Percentiles rank a stretch among this genome's conserved stretches.
Conservation (phyloP, 2,329 filamentous ascomycete genomes). For the Pseudogymnoascus sp. region DNA sequence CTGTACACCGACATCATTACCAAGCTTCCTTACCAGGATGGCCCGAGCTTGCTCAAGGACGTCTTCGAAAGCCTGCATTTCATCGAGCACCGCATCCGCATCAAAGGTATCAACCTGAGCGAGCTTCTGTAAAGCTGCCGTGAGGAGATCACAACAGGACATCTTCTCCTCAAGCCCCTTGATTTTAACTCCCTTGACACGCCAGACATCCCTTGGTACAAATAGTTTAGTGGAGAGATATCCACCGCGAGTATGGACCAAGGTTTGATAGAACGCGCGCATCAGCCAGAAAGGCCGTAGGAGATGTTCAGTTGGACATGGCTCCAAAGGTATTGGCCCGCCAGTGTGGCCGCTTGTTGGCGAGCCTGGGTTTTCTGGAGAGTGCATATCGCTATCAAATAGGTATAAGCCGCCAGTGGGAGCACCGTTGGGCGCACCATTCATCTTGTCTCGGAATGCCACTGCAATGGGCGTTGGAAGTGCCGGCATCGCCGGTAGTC, state of each 20-base stretch:
- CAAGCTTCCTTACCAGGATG: slow-evolving; percentile 70
- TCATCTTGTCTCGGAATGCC: slow-evolving; percentile 49
- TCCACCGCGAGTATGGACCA: slow-evolving; percentile 82
- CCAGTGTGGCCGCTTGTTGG: slow-evolving; percentile 53
- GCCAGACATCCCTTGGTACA: slow-evolving; percentile 86
- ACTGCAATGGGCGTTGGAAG: slow-evolving; percentile 59
- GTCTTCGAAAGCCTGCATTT: slow-evolving; percentile 82
- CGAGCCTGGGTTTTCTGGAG: slow-evolving; percentile 53
- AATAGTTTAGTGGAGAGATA: slow-evolving; percentile 90
- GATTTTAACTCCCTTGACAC: slow-evolving; percentile 85
- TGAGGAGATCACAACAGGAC: slow-evolving; percentile 80
- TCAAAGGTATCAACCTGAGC: slow-evolving; percentile 79
- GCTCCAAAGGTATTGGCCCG: slow-evolving; percentile 71
- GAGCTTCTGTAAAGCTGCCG: slow-evolving; percentile 77
- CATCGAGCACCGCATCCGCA: slow-evolving; percentile 83
- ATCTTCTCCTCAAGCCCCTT: slow-evolving; percentile 91
- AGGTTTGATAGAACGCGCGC: slow-evolving; percentile 85
- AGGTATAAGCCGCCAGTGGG: slow-evolving; percentile 64
- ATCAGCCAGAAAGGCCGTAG: slow-evolving; percentile 98
- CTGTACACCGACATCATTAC: slow-evolving; percentile 84
- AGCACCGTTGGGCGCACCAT: slow-evolving; percentile 37
- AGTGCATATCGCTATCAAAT: slow-evolving; percentile 77
- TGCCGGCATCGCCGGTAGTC: slow-evolving; percentile 48
- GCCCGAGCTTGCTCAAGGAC: slow-evolving; percentile 80
- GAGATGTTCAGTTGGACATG: slow-evolving; percentile 80